phyloP scores from a whole-genome alignment of 2,329 filamentous ascomycete species.

The Fusarium penzigii region DNA sequence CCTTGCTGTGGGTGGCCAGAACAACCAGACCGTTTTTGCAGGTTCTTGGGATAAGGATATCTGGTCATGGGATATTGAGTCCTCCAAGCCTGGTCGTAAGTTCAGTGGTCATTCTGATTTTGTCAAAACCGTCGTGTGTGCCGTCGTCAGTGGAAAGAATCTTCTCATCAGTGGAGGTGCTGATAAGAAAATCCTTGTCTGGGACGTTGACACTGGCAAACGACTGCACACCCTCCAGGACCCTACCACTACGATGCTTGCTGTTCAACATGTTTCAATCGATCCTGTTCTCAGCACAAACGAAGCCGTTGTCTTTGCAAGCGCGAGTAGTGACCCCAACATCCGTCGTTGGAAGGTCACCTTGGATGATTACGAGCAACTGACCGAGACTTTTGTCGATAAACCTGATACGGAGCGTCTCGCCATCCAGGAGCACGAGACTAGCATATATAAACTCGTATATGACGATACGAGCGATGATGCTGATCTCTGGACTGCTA shows the following conservation, averaged over 20 bases:
- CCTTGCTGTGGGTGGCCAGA: conserved; percentile 63
- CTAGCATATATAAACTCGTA: conserved; percentile 78
- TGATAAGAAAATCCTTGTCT: conserved; percentile 80
- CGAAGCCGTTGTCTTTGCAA: conserved; percentile 63
- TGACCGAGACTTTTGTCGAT: conserved; percentile 47
- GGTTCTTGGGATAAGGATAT: conserved; percentile 94
- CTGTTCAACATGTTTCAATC: conserved; percentile 75
- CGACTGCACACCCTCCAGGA: conserved; percentile 78
- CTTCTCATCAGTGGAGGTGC: conserved; percentile 73
- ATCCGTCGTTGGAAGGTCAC: conserved; percentile 77
- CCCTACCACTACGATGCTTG: conserved; percentile 68
- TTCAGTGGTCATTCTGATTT: conserved; percentile 86
- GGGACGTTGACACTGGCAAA: conserved; percentile 69
- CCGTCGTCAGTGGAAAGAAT: conserved; percentile 61
- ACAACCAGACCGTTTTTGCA: conserved; percentile 68
- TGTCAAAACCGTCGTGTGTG: conserved; percentile 75
- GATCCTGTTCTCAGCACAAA: conserved; percentile 63
- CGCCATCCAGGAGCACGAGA: conserved; percentile 79
- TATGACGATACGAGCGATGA: conserved; percentile 66
- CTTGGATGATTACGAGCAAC: conserved; percentile 53
- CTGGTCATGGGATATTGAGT: conserved; percentile 77
- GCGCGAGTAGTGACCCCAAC: conserved; percentile 76
- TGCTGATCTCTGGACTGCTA: conserved; percentile 87
- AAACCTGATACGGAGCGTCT: conserved; percentile 44
- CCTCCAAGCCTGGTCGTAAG: conserved; percentile 53